These are phyloP conservation scores for Odontarrhena argentea DNA, from an alignment of 345 rosid genomes.

Conservation along the genomic window DNA sequence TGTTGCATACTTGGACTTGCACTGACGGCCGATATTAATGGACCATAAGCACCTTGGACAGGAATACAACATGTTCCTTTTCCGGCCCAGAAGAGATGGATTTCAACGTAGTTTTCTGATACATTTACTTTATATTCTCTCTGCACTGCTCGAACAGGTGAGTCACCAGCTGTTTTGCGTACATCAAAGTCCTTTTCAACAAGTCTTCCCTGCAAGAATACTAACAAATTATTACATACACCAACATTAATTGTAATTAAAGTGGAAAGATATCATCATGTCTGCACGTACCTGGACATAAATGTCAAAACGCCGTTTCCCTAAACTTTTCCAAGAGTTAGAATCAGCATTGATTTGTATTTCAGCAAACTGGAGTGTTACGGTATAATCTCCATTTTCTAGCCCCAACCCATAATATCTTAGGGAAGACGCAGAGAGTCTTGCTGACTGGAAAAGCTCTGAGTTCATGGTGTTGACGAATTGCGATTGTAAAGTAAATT, in stretches of 20 bases:
- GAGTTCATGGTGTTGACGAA: conserved; percentile 45
- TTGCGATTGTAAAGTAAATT: conserved; percentile 31
- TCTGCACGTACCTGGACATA: conserved; percentile 50
- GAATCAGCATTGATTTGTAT: conserved; percentile 25
- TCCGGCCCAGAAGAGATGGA: conserved; percentile 48
- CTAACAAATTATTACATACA: no score
- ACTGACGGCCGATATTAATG: conserved; percentile 57
- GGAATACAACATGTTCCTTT: conserved; percentile 49
- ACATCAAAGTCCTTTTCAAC: conserved; percentile 57
- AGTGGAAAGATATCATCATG: not conserved
- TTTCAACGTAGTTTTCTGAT: conserved; percentile 39
- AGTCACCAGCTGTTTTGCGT: conserved; percentile 45
- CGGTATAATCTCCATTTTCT: conserved; percentile 38
- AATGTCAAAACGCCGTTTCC: conserved; percentile 52
- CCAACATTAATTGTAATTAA: no score
- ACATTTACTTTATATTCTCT: conserved; percentile 37
- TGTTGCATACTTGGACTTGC: conserved; percentile 55
- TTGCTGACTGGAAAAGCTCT: conserved; percentile 46
- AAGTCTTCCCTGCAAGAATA: conserved; percentile 44
- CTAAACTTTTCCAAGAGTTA: conserved; percentile 47
- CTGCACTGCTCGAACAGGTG: conserved; percentile 38
- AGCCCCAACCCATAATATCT: conserved; percentile 48
- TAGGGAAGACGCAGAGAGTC: conserved; percentile 46
- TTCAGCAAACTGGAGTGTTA: conserved; percentile 38
- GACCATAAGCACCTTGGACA: conserved; percentile 45